These are phyloP conservation scores for Arabis hirsuta DNA, from an alignment of 345 rosid genomes.

Conservation along the genomic window DNA sequence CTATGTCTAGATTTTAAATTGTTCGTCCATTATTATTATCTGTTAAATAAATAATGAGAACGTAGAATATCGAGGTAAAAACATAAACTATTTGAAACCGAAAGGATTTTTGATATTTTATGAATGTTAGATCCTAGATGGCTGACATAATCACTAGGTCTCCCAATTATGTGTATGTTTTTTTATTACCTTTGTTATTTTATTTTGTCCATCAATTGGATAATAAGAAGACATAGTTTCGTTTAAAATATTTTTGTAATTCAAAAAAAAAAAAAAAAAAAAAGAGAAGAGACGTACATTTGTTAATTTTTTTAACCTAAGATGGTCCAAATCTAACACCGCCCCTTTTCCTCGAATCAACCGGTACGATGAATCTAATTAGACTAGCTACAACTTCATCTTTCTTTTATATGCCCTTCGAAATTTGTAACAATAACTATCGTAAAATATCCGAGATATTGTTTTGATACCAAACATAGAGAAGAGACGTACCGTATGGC, in stretches of 20 bases:
- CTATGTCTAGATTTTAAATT: not conserved
- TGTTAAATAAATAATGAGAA: not conserved
- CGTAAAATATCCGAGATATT: not conserved
- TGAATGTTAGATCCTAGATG: not conserved
- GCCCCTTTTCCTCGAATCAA: constrained; percentile 6
- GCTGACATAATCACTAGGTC: constrained; percentile 11
- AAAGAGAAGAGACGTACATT: too few species aligned
- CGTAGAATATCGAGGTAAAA: not conserved
- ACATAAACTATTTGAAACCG: constrained; percentile 17
- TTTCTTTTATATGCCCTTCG: not conserved
- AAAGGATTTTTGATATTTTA: not conserved
- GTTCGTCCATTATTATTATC: not conserved
- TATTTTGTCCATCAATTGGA: too few species aligned
- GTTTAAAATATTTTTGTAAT: too few species aligned
- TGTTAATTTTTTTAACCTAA: not conserved
- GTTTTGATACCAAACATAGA: constrained; percentile 13
- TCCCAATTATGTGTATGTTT: not conserved
- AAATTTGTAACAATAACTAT: constrained; percentile 11
- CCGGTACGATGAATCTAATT: constrained; percentile 33
- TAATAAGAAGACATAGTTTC: too few species aligned
- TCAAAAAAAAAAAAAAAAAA: too few species aligned
- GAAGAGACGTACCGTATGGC: constrained; percentile 28
- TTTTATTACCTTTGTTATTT: not conserved
- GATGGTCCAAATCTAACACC: constrained; percentile 12
- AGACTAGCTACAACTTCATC: too few species aligned